Evolutionary conservation across 805 yeast species (phyloP).

Genomic region (Lipomyces chichibuensis): DNA sequence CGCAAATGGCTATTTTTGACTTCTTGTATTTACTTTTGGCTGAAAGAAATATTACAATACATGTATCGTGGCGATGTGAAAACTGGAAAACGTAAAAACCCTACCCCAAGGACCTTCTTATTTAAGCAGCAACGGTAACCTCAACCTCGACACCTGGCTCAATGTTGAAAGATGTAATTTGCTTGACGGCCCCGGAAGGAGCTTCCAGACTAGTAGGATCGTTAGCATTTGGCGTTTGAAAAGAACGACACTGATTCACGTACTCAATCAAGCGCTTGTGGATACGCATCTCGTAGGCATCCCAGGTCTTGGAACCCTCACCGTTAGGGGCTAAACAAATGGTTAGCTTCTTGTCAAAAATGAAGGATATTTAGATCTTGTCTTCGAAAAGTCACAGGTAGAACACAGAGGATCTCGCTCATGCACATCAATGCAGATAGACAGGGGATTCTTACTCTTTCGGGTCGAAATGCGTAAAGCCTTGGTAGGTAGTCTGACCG

Average conservation of each 20-base stretch:
- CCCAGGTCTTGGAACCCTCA: constrained; percentile 99
- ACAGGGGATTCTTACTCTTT: constrained; percentile 56
- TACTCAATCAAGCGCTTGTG: constrained; percentile 98
- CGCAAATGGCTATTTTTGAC: neutral
- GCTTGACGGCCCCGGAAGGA: constrained; percentile 89
- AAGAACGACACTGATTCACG: constrained; percentile 17
- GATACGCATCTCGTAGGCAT: constrained; percentile 98
- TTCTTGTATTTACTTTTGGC: constrained; percentile 11
- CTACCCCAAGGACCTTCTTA: constrained; percentile 3
- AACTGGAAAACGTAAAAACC: constrained; percentile 5
- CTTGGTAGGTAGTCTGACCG: constrained; percentile 99
- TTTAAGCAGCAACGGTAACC: constrained; percentile 38
- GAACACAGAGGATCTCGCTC: neutral
- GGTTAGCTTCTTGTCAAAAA: constrained; percentile 6
- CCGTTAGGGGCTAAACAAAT: constrained; percentile 79
- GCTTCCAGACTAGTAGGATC: constrained; percentile 68
- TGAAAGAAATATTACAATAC: constrained; percentile 8
- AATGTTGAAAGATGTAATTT: constrained; percentile 95
- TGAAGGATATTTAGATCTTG: neutral
- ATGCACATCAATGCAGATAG: neutral
- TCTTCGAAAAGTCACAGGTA: neutral
- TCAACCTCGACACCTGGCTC: constrained; percentile 98
- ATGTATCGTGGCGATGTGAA: neutral
- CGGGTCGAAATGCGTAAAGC: constrained; percentile 97
- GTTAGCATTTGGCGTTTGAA: neutral